Evolutionary conservation across 306 rosid species (phyloP), one percentile per base, ranked within the genome.

Genomic region (Acacia crassicarpa): DNA sequence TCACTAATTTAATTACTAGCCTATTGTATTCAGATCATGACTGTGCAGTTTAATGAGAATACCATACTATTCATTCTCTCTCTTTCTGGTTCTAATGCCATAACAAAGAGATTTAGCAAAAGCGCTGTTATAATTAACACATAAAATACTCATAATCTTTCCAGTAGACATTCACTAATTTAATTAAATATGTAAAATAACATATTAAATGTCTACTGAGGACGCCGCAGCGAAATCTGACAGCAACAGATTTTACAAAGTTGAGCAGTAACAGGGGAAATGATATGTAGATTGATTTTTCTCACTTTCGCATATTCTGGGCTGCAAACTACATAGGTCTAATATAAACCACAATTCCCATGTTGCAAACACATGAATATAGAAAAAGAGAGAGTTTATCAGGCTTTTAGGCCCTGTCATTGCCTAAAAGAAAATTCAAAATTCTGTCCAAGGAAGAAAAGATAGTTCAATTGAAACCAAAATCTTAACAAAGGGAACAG

Each of bases 351-450:
- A 43, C 33, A 71, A 54, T 19, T 76, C 45, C 44, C 65, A 66
- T 77, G 62, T 65, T 63, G 67, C 61, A 75, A 80, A 67, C 44
- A 44, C 81, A 81, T 61, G 77, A 66, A 76, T 15, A 32, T 43
- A 53, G 67, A 49, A 40, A 70, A 76, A 38, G 58, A 81, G 32
- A 67, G 32, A 67, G 40, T 25, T 53, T 76, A 44, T 32, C 48
- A 38, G 25, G 51, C 58, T 44, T 69, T 32, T 63, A 48, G 27
- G 73, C 22, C 48, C 59, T 32, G 67, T 15, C 13, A 67, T 62
- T 44, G 22, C 44, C 75, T 15, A 41, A 10, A 6, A 20, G 41
- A 74, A 79, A 48, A 33, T 13, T 23, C 65, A 46, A 59, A 80
- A 17, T 59, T 58, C 54, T 11, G 22, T 48, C 59, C 27, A 25